A percentile compares a stretch with the other conserved stretches of the same genome.
These are phyloP conservation scores for Trichophyton mentagrophytes DNA, from an alignment of 2,329 filamentous ascomycete species.

Conservation along the genomic window DNA sequence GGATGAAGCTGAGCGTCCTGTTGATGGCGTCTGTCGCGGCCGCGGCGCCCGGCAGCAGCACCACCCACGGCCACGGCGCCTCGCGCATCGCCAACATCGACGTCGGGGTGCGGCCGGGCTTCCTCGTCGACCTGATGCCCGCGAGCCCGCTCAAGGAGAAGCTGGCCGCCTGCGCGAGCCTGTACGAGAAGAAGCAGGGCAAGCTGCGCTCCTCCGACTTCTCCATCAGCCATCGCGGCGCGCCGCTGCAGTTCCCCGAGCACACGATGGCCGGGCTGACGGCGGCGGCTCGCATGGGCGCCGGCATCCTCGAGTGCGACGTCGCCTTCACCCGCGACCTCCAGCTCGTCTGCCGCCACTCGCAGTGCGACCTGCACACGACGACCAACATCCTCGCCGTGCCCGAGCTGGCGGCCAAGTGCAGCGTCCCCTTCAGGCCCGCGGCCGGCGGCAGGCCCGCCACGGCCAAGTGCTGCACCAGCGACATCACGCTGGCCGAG, in stretches of 20 bases:
- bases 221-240: slow-evolving; percentile 52
- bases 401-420: slow-evolving; percentile 52
- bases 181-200: slow-evolving; percentile 31
- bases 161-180: slow-evolving; percentile 40
- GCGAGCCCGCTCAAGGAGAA: slow-evolving; percentile 47
- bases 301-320: slow-evolving; percentile 55
- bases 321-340: slow-evolving; percentile 54
- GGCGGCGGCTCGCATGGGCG: slow-evolving; percentile 54
- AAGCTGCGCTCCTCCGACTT: slow-evolving; percentile 42
- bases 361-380: slow-evolving; percentile 54
- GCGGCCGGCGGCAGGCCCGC: slow-evolving; percentile 41
- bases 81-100: slow-evolving; percentile 33
- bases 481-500: slow-evolving; percentile 55
- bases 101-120: slow-evolving; percentile 52
- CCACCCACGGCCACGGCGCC: not conserved
- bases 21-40: not conserved
- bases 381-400: slow-evolving; percentile 54
- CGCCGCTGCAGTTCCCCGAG: slow-evolving; percentile 51
- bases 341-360: slow-evolving; percentile 55
- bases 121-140: slow-evolving; percentile 51
- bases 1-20: not conserved
- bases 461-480: slow-evolving; percentile 56
- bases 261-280: slow-evolving; percentile 47
- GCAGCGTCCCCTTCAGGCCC: slow-evolving; percentile 48
- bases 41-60: not conserved